Evolutionary conservation across 2,329 filamentous ascomycete species (phyloP).

Genomic region (Aspergillus quadrilineatus): DNA sequence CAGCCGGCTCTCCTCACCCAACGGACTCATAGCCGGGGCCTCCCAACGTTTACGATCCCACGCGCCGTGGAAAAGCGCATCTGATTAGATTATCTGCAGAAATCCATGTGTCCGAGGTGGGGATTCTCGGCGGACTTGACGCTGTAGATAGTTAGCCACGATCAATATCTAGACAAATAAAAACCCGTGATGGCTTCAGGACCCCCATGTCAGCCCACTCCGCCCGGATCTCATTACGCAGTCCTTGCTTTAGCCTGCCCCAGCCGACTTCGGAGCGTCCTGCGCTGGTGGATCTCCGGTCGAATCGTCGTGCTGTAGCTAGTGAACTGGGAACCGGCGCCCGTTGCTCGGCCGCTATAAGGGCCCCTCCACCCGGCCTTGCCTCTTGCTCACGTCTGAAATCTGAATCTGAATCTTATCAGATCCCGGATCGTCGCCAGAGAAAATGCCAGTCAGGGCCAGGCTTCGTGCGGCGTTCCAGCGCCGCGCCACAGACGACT

Average conservation of each 20-base stretch:
- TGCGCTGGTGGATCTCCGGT: neutral
- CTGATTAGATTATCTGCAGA: slow-evolving; percentile 10
- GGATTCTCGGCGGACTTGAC: neutral
- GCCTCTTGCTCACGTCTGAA: neutral
- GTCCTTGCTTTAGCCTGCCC: neutral
- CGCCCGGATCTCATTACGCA: neutral
- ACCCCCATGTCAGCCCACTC: neutral
- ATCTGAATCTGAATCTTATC: neutral
- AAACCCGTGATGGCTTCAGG: neutral
- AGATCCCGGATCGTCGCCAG: neutral
- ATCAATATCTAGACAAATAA: neutral
- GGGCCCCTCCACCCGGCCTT: neutral
- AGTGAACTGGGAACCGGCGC: too few species aligned
- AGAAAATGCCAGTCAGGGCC: slow-evolving; percentile 1
- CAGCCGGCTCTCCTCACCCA: neutral
- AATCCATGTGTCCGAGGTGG: neutral
- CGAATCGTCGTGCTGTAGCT: too few species aligned
- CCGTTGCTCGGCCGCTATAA: neutral
- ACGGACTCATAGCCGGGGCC: neutral
- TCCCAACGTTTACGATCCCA: neutral
- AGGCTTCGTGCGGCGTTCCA: neutral
- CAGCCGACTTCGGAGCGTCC: neutral
- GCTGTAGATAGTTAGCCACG: neutral
- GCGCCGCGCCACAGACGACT: neutral
- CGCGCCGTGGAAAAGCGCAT: neutral